Evolutionary conservation across 192 early-diverging fungal genomes (phyloP).

Genomic region (Kickxella alabastrina): DNA sequence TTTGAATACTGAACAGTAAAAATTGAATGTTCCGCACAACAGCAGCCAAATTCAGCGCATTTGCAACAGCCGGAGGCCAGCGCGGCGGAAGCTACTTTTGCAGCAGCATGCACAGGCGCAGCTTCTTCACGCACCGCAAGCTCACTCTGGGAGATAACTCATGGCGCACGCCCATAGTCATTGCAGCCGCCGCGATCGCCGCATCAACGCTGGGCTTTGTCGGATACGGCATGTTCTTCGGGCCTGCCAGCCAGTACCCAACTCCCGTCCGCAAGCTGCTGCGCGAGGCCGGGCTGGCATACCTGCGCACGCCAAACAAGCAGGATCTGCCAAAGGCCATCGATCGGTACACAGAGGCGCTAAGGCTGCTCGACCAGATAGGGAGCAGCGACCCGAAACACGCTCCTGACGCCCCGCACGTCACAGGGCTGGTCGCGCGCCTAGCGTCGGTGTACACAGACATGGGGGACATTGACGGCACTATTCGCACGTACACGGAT

Average conservation of each 20-base stretch:
- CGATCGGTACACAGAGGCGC: constrained; percentile 28
- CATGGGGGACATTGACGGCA: constrained; percentile 43
- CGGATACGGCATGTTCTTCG: constrained; percentile 31
- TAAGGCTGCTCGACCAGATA: constrained; percentile 29
- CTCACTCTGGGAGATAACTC: background rate
- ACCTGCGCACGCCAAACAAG: constrained; percentile 31
- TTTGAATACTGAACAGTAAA: too few species aligned
- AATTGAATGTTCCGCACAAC: too few species aligned
- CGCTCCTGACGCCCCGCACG: constrained; percentile 24
- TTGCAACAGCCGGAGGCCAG: too few species aligned
- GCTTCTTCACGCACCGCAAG: constrained; percentile 1
- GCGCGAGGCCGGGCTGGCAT: constrained; percentile 41
- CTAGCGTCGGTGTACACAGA: constrained; percentile 34
- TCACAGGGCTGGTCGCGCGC: constrained; percentile 44
- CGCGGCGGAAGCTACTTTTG: too few species aligned
- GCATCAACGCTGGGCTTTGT: constrained; percentile 14
- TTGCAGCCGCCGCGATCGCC: constrained; percentile 1
- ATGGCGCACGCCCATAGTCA: constrained; percentile 13
- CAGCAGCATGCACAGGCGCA: too few species aligned
- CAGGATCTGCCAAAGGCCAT: constrained; percentile 47
- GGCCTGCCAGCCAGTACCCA: constrained; percentile 30
- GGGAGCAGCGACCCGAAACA: constrained; percentile 24
- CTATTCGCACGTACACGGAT: constrained; percentile 31
- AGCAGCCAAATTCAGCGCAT: too few species aligned
- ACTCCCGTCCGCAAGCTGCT: constrained; percentile 28